phyloP scores from a whole-genome alignment of 2,329 filamentous ascomycete genomes.

The Ascocoryne sarcoides region DNA sequence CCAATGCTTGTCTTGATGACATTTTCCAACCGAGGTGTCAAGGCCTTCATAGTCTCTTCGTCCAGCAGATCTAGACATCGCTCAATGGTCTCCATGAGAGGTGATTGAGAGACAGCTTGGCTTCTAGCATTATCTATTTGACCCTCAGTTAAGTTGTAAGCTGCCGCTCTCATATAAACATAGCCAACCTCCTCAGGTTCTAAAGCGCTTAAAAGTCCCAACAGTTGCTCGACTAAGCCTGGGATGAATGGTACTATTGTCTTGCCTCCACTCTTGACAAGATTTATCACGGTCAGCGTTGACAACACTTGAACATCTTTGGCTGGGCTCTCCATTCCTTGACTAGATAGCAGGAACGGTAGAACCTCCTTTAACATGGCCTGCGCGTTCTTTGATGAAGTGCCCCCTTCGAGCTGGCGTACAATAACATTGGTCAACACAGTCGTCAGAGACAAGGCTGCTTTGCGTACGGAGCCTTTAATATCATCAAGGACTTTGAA shows the following conservation, averaged over 20 bases:
- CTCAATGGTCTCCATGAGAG: slow-evolving; percentile 87
- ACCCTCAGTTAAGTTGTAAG: slow-evolving; percentile 77
- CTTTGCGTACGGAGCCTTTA: slow-evolving; percentile 77
- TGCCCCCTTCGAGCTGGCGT: slow-evolving; percentile 73
- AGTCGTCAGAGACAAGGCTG: slow-evolving; percentile 75
- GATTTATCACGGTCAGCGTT: slow-evolving; percentile 73
- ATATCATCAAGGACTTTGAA: slow-evolving; percentile 95
- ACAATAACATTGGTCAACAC: slow-evolving; percentile 78
- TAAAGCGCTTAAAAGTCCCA: slow-evolving; percentile 75
- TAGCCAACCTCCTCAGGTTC: slow-evolving; percentile 90
- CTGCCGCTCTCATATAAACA: slow-evolving; percentile 77
- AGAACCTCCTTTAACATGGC: slow-evolving; percentile 80
- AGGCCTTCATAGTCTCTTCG: slow-evolving; percentile 62
- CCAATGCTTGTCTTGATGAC: slow-evolving; percentile 82
- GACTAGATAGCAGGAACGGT: slow-evolving; percentile 82
- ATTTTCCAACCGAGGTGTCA: slow-evolving; percentile 64
- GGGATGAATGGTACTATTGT: slow-evolving; percentile 73
- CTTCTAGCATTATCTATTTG: slow-evolving; percentile 84
- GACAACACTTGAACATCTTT: slow-evolving; percentile 82
- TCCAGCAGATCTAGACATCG: slow-evolving; percentile 80
- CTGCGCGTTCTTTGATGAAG: slow-evolving; percentile 58
- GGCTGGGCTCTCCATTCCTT: slow-evolving; percentile 80
- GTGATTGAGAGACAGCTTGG: slow-evolving; percentile 72
- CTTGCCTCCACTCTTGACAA: slow-evolving; percentile 82
- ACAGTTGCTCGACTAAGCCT: slow-evolving; percentile 68